These are phyloP conservation scores for Wallacemonas rigidus DNA, from an alignment of 208 protist species.

Conservation along the genomic window DNA sequence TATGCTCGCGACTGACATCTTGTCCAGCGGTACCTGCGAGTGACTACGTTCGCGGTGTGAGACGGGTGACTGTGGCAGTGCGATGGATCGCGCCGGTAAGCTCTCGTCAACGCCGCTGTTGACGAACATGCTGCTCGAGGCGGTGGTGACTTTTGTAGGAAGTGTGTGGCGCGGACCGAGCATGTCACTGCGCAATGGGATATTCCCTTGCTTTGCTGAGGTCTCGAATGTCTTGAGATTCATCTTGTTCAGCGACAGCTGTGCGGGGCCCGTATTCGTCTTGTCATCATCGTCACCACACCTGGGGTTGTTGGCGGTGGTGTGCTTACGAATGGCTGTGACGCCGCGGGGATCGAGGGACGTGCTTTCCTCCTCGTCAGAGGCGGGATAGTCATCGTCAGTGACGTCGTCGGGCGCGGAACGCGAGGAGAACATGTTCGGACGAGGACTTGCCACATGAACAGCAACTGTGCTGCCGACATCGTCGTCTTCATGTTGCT, in stretches of 20 bases:
- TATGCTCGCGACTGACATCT: constrained; percentile 39
- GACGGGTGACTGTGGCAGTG: constrained; percentile 4
- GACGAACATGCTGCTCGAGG: constrained; percentile 18
- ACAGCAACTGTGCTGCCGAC: constrained; percentile 47
- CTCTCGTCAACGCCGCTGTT: constrained; percentile 21
- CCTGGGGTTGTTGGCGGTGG: neutral
- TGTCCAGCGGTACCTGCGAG: constrained; percentile 19
- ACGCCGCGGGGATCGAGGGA: neutral
- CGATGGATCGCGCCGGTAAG: neutral
- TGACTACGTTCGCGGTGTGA: constrained; percentile 1
- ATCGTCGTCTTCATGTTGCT: constrained; percentile 44
- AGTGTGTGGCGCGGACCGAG: constrained; percentile 15
- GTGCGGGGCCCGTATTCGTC: constrained; percentile 7
- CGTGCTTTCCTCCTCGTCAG: constrained; percentile 6
- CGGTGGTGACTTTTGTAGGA: neutral
- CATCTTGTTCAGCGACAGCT: constrained; percentile 43
- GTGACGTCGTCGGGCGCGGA: constrained; percentile 1
- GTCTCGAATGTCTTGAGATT: constrained; percentile 49
- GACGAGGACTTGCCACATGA: constrained; percentile 18
- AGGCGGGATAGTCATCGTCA: constrained; percentile 13
- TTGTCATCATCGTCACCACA: constrained; percentile 16
- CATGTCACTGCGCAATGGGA: constrained; percentile 53
- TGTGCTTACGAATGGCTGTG: neutral
- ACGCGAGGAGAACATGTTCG: neutral
- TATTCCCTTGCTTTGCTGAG: constrained; percentile 27